Evolutionary conservation across 257 asterid species (phyloP), one percentile per base, ranked within the genome.

Genomic region (Przewalskia tangutica): DNA sequence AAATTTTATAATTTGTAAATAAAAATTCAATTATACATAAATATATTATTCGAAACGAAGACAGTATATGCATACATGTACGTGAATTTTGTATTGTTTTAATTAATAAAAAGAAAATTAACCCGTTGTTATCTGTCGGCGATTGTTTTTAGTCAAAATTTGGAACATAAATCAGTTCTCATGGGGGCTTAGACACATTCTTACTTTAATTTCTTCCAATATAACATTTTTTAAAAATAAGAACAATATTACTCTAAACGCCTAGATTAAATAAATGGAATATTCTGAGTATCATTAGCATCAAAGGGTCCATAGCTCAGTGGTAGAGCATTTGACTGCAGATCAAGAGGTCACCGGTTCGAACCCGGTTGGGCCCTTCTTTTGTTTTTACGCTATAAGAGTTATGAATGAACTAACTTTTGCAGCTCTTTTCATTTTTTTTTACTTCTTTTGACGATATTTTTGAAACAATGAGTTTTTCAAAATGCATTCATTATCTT

Each of bases 301-400:
- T 3, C 0, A 10, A 32, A 5, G 83, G 87, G 86, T 84, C 82
- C 90, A 91, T 93, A 92, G 97, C 95, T 93, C 97, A 93, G 97
- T 93, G 97, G 95, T 91, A 92, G 94, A 93, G 97, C 95, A 92
- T 88, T 92, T 90, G 88, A 85, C 86, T 84, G 91, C 87, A 88
- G 89, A 88, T 88, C 91, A 81, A 88, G 85, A 88, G 91, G 91
- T 86, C 91, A 86, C 85, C 84, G 82, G 88, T 88, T 88, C 85
- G 88, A 88, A 78, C 78, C 84, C 83, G 87, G 84, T 83, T 85
- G 88, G 86, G 90, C 88, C 88, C 90, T 84, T 75, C 1, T 48
- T 48, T 48, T 48, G 0, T 8, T 2, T 9, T 48, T 10, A n/a
- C n/a, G n/a, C n/a, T n/a, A n/a, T n/a, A n/a, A n/a, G n/a, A n/a